These are phyloP conservation scores for Clitoria ternatea DNA, from an alignment of 306 rosid genomes.

Conservation along the genomic window DNA sequence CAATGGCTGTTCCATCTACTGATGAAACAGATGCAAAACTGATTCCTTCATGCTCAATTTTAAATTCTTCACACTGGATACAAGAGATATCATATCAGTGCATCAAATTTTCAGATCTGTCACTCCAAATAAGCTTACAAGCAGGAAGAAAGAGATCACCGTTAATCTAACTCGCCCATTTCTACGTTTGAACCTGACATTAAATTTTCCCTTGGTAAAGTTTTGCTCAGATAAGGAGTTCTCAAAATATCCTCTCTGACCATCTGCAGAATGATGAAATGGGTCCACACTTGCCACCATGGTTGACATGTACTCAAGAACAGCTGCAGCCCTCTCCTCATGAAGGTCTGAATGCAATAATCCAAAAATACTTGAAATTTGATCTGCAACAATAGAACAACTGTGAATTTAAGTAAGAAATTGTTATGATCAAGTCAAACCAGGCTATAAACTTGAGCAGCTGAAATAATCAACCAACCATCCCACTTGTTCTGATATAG, in stretches of 20 bases:
- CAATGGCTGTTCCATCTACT: conserved; percentile 44
- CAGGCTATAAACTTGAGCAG: not conserved
- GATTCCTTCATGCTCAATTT: conserved; percentile 52
- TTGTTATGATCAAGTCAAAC: not conserved
- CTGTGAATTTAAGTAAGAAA: conserved; percentile 8
- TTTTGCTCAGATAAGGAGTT: conserved; percentile 40
- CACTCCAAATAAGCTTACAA: not conserved
- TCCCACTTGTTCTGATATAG: not conserved
- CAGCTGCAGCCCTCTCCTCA: conserved; percentile 60
- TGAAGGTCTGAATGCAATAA: conserved; percentile 78
- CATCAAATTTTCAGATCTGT: conserved; percentile 11
- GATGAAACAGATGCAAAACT: conserved; percentile 46
- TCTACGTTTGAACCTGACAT: conserved; percentile 79
- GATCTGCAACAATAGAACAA: conserved; percentile 45
- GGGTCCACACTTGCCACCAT: conserved; percentile 76
- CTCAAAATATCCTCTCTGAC: conserved; percentile 33
- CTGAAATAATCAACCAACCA: not conserved
- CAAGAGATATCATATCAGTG: conserved; percentile 21
- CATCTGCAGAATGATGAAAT: conserved; percentile 41
- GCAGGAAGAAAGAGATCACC: conserved; percentile 49
- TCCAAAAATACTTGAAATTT: conserved; percentile 77
- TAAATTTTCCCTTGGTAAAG: conserved; percentile 61
- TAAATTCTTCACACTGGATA: conserved; percentile 64
- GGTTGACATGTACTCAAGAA: conserved; percentile 80
- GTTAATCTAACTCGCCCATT: conserved; percentile 86